Evolutionary conservation across 176 grass and related monocot genomes (phyloP).

Genomic region (Carex cristatella): DNA sequence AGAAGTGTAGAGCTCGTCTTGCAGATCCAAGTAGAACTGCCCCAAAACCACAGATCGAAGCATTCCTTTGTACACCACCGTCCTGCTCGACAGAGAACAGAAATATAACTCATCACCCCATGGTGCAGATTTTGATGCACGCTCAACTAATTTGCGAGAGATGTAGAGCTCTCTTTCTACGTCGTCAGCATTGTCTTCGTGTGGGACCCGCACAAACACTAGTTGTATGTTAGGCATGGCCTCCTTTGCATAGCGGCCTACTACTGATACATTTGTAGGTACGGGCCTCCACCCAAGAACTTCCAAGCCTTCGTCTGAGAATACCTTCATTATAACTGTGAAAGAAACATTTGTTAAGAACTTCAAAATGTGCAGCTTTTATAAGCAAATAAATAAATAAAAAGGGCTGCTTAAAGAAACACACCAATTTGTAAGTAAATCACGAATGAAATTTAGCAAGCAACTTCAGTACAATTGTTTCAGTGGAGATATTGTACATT

Average conservation of each 20-base stretch:
- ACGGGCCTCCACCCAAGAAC: slow-evolving; percentile 90
- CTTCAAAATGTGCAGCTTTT: slow-evolving; percentile 24
- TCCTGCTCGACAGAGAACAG: slow-evolving; percentile 83
- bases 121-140: slow-evolving; percentile 46
- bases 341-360: slow-evolving; percentile 22
- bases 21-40: slow-evolving; percentile 91
- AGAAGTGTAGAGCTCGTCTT: slow-evolving; percentile 76
- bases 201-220: slow-evolving; percentile 79
- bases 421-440: not conserved
- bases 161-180: slow-evolving; percentile 98
- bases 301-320: slow-evolving; percentile 85
- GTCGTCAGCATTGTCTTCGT: slow-evolving; percentile 88
- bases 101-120: slow-evolving; percentile 95
- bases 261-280: slow-evolving; percentile 71
- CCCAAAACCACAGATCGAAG: slow-evolving; percentile 95
- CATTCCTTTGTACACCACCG: slow-evolving; percentile 99
- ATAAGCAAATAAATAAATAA: not conserved
- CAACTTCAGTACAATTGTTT: not conserved
- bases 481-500: not conserved
- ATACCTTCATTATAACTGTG: slow-evolving; percentile 76
- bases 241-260: slow-evolving; percentile 88
- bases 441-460: not conserved
- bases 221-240: slow-evolving; percentile 91
- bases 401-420: not conserved
- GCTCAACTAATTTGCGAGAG: slow-evolving; percentile 87